These are phyloP conservation scores for Pichia sporocuriosa DNA, from an alignment of 805 yeast species.

Conservation along the genomic window DNA sequence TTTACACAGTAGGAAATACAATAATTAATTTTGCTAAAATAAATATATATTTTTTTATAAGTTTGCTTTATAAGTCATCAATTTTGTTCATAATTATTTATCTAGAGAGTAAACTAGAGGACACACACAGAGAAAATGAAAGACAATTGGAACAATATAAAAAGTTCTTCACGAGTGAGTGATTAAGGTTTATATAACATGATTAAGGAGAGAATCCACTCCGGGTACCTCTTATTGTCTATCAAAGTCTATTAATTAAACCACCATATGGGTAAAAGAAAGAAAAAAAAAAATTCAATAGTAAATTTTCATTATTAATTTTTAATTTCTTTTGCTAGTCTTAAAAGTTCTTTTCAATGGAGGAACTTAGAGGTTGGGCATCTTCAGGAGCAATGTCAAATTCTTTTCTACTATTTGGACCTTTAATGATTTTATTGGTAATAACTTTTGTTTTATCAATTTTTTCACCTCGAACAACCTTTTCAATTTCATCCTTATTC, in stretches of 20 bases:
- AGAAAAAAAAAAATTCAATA: too few relatives aligned
- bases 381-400: slow-evolving; percentile 32
- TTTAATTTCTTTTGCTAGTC: too few relatives aligned
- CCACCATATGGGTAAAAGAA: too few relatives aligned
- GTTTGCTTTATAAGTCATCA: background rate
- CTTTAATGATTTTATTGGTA: slow-evolving; percentile 68
- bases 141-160: too few relatives aligned
- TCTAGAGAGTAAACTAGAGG: slow-evolving; percentile 1
- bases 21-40: background rate
- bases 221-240: too few relatives aligned
- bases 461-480: slow-evolving; percentile 72
- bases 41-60: too few relatives aligned
- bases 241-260: too few relatives aligned
- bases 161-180: too few relatives aligned
- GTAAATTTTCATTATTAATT: too few relatives aligned
- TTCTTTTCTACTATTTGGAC: slow-evolving; percentile 28
- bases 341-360: slow-evolving; percentile 2
- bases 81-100: background rate
- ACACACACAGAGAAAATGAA: too few relatives aligned
- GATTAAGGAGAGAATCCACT: background rate
- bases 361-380: slow-evolving; percentile 6
- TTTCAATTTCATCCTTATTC: slow-evolving; percentile 84
- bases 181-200: too few relatives aligned
- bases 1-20: slow-evolving; percentile 4
- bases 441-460: slow-evolving; percentile 61